These are phyloP conservation scores for Paramecium caudatum DNA, from an alignment of 73 alveolate species.

Conservation along the genomic window DNA sequence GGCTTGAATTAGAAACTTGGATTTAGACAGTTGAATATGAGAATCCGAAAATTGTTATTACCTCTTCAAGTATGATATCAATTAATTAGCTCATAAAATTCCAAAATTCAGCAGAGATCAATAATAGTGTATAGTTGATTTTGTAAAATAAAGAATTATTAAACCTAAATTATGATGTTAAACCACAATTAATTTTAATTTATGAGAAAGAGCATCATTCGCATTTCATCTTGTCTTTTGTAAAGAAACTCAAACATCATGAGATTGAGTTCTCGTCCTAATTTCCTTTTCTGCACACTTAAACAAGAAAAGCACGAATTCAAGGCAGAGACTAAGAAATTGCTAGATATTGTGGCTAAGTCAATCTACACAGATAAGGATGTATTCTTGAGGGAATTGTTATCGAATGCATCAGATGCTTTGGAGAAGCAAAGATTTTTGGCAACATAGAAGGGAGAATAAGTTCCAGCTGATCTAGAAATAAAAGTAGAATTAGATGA, in stretches of 20 bases:
- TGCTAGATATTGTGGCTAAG: constrained; percentile 89
- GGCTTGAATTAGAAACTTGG: background rate
- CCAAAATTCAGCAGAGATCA: no score
- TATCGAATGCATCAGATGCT: constrained; percentile 90
- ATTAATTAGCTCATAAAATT: no score
- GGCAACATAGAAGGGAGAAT: constrained; percentile 29
- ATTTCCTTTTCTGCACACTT: background rate
- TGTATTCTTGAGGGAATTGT: constrained; percentile 86
- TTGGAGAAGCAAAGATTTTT: constrained; percentile 87
- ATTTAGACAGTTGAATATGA: background rate
- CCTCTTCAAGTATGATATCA: no score
- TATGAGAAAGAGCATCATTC: background rate
- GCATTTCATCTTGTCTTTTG: background rate
- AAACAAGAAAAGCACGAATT: constrained; percentile 69
- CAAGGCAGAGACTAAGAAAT: constrained; percentile 88
- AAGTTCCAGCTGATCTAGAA: constrained; percentile 75
- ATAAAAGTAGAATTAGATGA: constrained; percentile 80
- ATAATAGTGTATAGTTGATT: no score
- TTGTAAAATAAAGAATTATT: no score
- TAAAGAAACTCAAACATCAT: background rate
- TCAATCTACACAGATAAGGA: constrained; percentile 89
- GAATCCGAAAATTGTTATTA: no score
- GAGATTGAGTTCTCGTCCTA: background rate
- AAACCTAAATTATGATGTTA: no score
- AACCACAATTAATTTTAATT: constrained; percentile 47